Base-by-base conservation (phyloP, 345 rosid genomes). In the Gossypium australe region DNA sequence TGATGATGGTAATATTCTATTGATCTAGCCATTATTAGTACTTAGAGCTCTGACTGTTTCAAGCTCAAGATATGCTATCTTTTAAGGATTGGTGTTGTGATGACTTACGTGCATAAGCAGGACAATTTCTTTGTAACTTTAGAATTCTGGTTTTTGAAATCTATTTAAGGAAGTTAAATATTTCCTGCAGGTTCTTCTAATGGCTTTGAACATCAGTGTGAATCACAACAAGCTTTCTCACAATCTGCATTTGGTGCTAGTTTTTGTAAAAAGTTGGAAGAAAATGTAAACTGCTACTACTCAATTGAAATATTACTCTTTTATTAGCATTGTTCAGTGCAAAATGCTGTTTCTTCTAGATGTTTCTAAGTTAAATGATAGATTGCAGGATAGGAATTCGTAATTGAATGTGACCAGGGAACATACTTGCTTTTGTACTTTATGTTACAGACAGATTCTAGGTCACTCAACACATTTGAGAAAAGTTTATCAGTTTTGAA, bases 231-330 rank as follows among this genome's bases (percentile, higher is more conserved):
- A 75, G 85, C 72, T 65, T 72, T 66, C 64, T 62, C 84, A 13
- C 81, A 78, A 61, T 82, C 92, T n/a, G 70, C 85, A 20, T 89
- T 88, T 80, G 72, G 83, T 67, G 22, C 78, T 55, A 14, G 59
- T 70, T 86, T 90, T 72, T 49, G 74, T 73, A 82, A 72, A 71
- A 84, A 67, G 82, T 77, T 88, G 64, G 90, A 85, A 61, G 83
- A 80, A n/a, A 81, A 85, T 71, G 98, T 90, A 88, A 76, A 85
- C 73, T 75, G 75, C 67, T 67, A 75, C 75, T 70, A 17, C 71
- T 55, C 34, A 73, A 34, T 58, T 79, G 72, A 22, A 16, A 56
- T 62, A 61, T 71, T 12, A 51, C 57, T 74, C 66, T 63, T 66
- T 72, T 67, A 43, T 65, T 69, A n/a, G 78, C 53, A 56, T 48